Base-by-base conservation (phyloP, 1,284 basidiomycete genomes). In the Fomitiporia mediterranea region DNA sequence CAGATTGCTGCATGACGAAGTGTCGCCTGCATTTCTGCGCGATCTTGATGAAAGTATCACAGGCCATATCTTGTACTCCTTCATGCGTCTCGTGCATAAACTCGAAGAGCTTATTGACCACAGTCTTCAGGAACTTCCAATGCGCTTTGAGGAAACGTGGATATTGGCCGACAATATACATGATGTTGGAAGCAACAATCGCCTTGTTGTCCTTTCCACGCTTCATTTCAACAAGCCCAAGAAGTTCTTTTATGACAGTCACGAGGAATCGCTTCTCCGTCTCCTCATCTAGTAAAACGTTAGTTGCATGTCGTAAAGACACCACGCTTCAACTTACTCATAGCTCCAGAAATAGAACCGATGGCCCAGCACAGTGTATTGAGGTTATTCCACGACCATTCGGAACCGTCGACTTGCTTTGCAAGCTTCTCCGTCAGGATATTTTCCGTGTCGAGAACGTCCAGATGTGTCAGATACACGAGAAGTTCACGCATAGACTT, bases 71-170 rank as follows among this genome's bases (percentile, higher is more conserved):
- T 73, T 99, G 97, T 9, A 99, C 97, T 78, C 91, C 95, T 77
- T 99, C 97, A 68, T 99, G 97, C 0, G 94, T 98, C 75, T 99
- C 97, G 74, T 99, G 97, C 95, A 99, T 99, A 71, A 99, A 99
- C 71, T 99, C 97, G 71, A 99, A 99, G 17, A 99, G 79, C 74
- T 99, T 99, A 78, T 99, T 99, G 62, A 99, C 97, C 50, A 99
- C 97, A 2, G 97, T 99, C 80, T 99, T 99, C 69, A 99, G 76
- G 83, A 99, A 99, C 76, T 98, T 99, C 97, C 97, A 99, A 71
- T 99, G 97, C 21, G 97, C 97, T 72, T 99, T 99, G 67, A 99
- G 84, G 86, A 99, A 99, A 32, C 97, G 86, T 51, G 97, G 97
- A 69, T 99, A 99, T 74, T 99, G 97, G 51, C 97, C 97, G 64